Conservation (phyloP, 352 stramenopile genomes). For the Phytopythium boreale region DNA sequence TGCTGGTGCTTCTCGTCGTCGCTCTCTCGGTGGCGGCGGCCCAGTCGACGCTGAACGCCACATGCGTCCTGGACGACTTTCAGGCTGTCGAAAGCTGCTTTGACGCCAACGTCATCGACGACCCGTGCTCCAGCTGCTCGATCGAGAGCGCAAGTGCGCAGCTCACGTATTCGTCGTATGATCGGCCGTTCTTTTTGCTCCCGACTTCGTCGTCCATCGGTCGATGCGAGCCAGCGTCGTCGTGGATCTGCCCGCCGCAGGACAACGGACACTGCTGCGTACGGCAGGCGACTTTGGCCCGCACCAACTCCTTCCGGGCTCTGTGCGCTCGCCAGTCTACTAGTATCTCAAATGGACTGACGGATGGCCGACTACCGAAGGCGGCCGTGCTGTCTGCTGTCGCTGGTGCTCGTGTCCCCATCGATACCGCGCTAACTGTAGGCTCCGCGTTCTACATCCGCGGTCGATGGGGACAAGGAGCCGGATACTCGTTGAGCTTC, state of each 20-base stretch:
- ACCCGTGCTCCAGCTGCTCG: conserved; percentile 1
- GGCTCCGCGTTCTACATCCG: conserved; percentile 15
- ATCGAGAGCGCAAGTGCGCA: not conserved
- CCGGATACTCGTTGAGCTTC: conserved; percentile 7
- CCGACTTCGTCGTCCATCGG: not conserved
- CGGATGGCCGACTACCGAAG: not conserved
- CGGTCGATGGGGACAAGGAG: conserved; percentile 7
- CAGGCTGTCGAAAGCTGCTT: conserved; percentile 1
- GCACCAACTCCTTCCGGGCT: not conserved
- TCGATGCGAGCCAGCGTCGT: conserved; percentile 12
- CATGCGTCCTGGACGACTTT: not conserved
- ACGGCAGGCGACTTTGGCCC: conserved; percentile 2
- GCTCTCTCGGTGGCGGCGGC: not conserved
- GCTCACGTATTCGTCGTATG: conserved; percentile 3
- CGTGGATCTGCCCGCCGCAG: conserved; percentile 15
- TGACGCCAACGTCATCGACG: not conserved
- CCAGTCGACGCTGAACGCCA: not conserved
- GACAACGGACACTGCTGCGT: conserved; percentile 18
- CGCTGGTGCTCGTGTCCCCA: conserved; percentile 1
- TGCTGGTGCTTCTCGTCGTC: not conserved
- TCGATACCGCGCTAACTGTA: conserved; percentile 3
- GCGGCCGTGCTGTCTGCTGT: not conserved
- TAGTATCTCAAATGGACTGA: not conserved
- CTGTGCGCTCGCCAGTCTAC: conserved; percentile 7
- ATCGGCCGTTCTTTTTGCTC: not conserved